Conservation (phyloP, 305 asterid species). For the Fraxinus nigra region DNA sequence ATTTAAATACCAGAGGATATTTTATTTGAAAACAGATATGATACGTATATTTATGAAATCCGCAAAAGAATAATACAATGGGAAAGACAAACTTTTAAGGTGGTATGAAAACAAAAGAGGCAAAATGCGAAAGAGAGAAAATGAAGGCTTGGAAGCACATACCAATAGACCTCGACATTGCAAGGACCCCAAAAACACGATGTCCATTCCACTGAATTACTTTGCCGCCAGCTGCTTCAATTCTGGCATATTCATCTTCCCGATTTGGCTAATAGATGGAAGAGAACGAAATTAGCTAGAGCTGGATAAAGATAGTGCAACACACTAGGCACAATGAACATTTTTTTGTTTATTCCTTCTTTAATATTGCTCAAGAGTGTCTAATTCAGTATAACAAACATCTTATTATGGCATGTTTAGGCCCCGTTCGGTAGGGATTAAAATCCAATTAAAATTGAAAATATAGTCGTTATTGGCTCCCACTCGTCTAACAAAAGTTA, state of each 20-base stretch:
- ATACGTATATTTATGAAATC: neutral
- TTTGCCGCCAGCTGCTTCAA: slow-evolving; percentile 9
- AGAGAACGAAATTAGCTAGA: neutral
- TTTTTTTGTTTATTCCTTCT: neutral
- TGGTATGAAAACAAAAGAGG: neutral
- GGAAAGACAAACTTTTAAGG: neutral
- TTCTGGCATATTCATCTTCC: slow-evolving; percentile 12
- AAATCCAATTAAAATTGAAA: too few species aligned
- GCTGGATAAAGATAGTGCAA: neutral
- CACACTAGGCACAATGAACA: neutral
- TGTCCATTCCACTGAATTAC: slow-evolving; percentile 14
- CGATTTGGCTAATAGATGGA: slow-evolving; percentile 9
- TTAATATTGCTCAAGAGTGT: neutral
- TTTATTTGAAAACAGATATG: neutral
- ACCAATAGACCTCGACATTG: slow-evolving; percentile 25
- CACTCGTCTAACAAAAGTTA: too few species aligned
- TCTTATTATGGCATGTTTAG: neutral
- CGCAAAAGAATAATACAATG: neutral
- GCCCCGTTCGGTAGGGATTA: too few species aligned
- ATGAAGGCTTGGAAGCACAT: neutral
- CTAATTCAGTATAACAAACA: neutral
- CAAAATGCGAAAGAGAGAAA: neutral
- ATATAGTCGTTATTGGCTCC: too few species aligned
- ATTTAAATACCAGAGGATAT: neutral
- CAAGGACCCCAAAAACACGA: slow-evolving; percentile 22